Evolutionary conservation across 1,284 basidiomycete genomes (phyloP).

Genomic region (Ganoderma lingzhi): DNA sequence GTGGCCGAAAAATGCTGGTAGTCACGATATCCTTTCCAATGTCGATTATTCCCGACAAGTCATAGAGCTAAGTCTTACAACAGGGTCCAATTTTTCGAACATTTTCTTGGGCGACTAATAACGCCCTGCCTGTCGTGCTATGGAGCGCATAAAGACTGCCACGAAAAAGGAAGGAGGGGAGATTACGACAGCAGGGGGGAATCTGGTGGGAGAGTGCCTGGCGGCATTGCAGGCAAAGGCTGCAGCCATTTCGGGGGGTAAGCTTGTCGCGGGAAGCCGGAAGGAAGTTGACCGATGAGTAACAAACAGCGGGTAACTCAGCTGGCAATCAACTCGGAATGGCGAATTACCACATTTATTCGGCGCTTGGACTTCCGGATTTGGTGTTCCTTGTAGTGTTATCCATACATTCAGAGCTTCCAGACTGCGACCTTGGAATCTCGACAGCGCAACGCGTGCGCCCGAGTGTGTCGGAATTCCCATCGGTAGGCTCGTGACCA

Average conservation of each 20-base stretch:
- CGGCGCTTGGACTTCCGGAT: constrained; percentile 6
- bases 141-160: constrained; percentile 14
- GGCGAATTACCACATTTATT: constrained; percentile 6
- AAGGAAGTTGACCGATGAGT: not conserved
- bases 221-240: not conserved
- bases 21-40: too few species aligned
- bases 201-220: constrained; percentile 7
- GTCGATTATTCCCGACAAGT: too few species aligned
- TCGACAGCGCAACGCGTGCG: constrained; percentile 1
- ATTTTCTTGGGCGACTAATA: too few species aligned
- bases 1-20: too few species aligned
- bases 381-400: constrained; percentile 14
- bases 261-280: constrained; percentile 17
- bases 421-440: constrained; percentile 6
- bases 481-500: not conserved
- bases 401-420: constrained; percentile 4
- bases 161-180: constrained; percentile 15
- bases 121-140: too few species aligned
- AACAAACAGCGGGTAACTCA: constrained; percentile 6
- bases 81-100: too few species aligned
- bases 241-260: constrained; percentile 7
- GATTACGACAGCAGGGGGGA: not conserved
- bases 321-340: not conserved
- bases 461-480: not conserved
- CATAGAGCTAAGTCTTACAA: too few species aligned